phyloP scores from a whole-genome alignment of 192 early-diverging fungal genomes.

The Gaertneriomyces semiglobifer region DNA sequence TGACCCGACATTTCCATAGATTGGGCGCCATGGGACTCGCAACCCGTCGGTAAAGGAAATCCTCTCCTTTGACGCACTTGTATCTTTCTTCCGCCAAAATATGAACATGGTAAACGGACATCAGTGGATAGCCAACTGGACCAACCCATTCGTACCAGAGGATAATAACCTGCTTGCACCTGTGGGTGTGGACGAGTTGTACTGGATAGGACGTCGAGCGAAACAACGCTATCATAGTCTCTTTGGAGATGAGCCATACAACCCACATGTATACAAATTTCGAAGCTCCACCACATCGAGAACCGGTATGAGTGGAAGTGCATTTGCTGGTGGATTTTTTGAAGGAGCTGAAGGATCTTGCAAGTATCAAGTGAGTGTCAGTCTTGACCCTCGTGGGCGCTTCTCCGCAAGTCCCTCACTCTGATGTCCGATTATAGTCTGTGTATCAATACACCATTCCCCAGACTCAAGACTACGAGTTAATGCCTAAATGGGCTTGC shows the following conservation, averaged over 20 bases:
- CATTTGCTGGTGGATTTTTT: slow-evolving; percentile 3
- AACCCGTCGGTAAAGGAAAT: not conserved
- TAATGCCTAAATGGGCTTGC: slow-evolving; percentile 6
- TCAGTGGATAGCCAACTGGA: not conserved
- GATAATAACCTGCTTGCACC: not conserved
- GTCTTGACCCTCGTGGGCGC: not conserved
- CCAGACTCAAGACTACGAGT: not conserved
- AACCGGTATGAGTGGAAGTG: slow-evolving; percentile 3
- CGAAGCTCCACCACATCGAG: slow-evolving; percentile 6
- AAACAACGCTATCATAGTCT: not conserved
- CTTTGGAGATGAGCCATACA: slow-evolving; percentile 13
- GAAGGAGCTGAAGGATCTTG: not conserved
- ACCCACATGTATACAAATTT: slow-evolving; percentile 3
- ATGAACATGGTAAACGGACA: not conserved
- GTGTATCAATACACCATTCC: slow-evolving; percentile 14
- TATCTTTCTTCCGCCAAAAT: not conserved
- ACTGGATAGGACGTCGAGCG: not conserved
- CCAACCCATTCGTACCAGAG: not conserved
- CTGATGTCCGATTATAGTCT: not conserved
- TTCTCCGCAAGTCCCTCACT: too few relatives aligned
- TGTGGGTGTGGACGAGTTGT: slow-evolving; percentile 5
- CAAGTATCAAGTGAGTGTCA: slow-evolving; percentile 5
- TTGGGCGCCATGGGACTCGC: slow-evolving; percentile 7
- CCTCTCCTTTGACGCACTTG: not conserved
- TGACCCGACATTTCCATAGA: not conserved